These are phyloP conservation scores for Leptographium flavum DNA, from an alignment of 2,329 filamentous ascomycete species.

Conservation along the genomic window DNA sequence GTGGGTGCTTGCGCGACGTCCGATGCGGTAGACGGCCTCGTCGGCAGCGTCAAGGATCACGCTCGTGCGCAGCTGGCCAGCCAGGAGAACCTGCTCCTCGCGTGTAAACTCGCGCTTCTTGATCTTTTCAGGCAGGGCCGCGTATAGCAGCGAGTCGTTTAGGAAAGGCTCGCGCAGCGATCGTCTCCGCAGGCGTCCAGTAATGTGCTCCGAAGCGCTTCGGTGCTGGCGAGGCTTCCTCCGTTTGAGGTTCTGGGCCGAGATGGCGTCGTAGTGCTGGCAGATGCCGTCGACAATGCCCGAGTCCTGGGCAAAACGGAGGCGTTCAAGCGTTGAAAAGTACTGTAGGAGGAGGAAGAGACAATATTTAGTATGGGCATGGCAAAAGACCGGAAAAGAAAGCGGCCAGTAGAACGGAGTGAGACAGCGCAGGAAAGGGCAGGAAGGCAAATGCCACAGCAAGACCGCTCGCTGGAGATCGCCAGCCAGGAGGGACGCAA, in stretches of 20 bases:
- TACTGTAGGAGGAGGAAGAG: conserved; percentile 35
- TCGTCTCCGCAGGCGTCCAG: conserved; percentile 17
- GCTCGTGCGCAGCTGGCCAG: conserved; percentile 29
- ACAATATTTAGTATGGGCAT: conserved; percentile 9
- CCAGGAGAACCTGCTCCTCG: conserved; percentile 54
- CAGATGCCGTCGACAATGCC: conserved; percentile 20
- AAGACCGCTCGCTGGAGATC: background rate
- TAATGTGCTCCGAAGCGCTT: conserved; percentile 18
- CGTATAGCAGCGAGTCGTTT: conserved; percentile 53
- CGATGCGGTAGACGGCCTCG: conserved; percentile 38
- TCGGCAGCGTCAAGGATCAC: conserved; percentile 29
- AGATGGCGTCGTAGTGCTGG: conserved; percentile 22
- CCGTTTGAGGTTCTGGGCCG: conserved; percentile 16
- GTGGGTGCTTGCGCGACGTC: conserved; percentile 22
- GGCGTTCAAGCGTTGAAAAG: conserved; percentile 58
- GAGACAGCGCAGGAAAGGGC: background rate
- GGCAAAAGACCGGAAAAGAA: background rate
- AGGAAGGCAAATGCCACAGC: background rate
- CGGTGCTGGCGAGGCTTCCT: conserved; percentile 16
- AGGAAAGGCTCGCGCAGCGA: conserved; percentile 16
- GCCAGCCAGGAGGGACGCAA: too few relatives aligned
- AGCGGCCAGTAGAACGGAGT: background rate
- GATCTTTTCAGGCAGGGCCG: conserved; percentile 58
- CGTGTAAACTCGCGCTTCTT: conserved; percentile 54
- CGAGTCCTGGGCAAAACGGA: conserved; percentile 44